Evolutionary conservation across 768 basidiomycete genomes (phyloP), one percentile per base, ranked within the genome.

Genomic region (Rhodotorula kratochvilovae): DNA sequence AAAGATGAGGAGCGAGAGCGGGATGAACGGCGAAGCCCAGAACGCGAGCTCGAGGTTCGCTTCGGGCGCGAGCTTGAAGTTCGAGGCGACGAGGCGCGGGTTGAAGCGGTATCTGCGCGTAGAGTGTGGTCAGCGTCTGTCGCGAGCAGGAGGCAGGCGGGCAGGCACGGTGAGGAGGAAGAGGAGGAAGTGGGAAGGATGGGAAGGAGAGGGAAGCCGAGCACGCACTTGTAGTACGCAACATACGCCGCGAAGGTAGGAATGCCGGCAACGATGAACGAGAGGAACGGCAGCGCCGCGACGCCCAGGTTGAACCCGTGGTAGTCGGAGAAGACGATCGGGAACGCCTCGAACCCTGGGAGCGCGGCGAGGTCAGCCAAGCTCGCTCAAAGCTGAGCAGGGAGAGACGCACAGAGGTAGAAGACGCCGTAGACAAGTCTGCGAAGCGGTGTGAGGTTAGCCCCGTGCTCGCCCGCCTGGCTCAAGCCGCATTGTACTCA

Each of bases 331-430:
- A 78, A 81, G 35, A 80, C 77, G 36, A 80, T 35, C 1, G 79
- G 80, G 72, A 79, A 79, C 6, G 72, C 72, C 66, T 81, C 81
- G 74, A 81, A 77, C 74, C 72, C 71, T 56, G 55, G 12, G n/a
- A n/a, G n/a, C n/a, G n/a, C n/a, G n/a, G n/a, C n/a, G n/a, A n/a
- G n/a, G n/a, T n/a, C n/a, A n/a, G n/a, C n/a, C n/a, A n/a, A n/a
- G 31, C 33, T 5, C 12, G 6, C 13, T 15, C 55, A 29, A 7
- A 35, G 27, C 35, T 46, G 29, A 23, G n/a, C n/a, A n/a, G n/a
- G n/a, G 27, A 51, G 62, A 42, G 51, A 21, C 25, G 21, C 62
- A 62, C 65, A 66, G 10, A 61, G 39, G n/a, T 68, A 68, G 59
- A 73, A 67, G 53, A 61, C 6, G 10, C 39, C 66, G 60, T 67